A percentile compares a stretch with the other conserved stretches of the same genome.
Conservation (phyloP, 345 rosid species). For the Eucalyptus guilfoylei region DNA sequence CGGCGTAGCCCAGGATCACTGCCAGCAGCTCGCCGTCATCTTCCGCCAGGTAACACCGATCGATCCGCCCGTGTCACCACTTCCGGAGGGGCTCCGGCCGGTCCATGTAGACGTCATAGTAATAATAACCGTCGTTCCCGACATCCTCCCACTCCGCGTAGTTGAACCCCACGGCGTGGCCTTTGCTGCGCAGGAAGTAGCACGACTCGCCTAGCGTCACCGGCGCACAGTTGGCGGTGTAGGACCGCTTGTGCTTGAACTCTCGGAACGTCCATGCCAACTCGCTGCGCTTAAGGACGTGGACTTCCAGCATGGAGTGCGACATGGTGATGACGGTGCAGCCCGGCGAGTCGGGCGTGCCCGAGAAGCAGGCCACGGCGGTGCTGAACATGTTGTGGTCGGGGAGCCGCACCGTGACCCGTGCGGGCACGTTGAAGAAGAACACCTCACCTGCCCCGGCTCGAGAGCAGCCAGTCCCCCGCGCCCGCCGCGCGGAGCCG, state of each 20-base stretch:
- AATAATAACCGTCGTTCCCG: not conserved
- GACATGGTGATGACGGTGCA: not conserved
- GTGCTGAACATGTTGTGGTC: not conserved
- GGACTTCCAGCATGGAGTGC: not conserved
- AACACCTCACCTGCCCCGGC: not conserved
- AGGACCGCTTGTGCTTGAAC: not conserved
- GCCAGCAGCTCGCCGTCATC: not conserved
- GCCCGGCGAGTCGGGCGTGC: not conserved
- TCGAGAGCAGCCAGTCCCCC: not conserved
- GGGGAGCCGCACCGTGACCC: not conserved
- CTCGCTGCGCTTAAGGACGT: not conserved
- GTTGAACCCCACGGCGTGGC: not conserved
- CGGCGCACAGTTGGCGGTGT: not conserved
- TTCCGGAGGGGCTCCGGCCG: not conserved
- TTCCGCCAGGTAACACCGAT: not conserved
- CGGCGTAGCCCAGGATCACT: not conserved
- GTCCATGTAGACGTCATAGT: not conserved
- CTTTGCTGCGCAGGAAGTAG: not conserved
- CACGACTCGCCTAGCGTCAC: not conserved
- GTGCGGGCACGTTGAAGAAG: not conserved
- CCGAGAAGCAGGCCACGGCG: not conserved
- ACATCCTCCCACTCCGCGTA: not conserved
- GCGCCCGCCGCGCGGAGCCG: not conserved
- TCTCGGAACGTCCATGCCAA: not conserved
- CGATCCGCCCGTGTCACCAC: not conserved